Conservation (phyloP, 352 stramenopile species). For the Phytophthora lateralis region DNA sequence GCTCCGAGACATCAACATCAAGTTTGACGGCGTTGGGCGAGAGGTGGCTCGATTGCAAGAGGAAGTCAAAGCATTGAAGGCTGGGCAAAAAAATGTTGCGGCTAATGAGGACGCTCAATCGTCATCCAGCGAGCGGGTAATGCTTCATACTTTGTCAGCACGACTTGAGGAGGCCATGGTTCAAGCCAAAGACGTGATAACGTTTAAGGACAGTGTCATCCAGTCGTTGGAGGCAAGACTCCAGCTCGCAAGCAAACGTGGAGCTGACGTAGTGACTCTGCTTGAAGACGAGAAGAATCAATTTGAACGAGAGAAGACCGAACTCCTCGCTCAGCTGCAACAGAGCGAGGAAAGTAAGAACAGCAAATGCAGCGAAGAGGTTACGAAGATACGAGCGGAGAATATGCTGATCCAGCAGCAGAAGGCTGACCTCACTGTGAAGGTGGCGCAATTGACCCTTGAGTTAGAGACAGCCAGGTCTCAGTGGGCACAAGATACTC, state of each 20-base stretch:
- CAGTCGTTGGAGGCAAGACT: conserved; percentile 49
- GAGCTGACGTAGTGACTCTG: conserved; percentile 16
- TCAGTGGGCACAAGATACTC: conserved; percentile 30
- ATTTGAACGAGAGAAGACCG: conserved; percentile 27
- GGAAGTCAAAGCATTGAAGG: conserved; percentile 50
- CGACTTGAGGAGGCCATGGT: conserved; percentile 66
- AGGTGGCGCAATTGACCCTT: conserved; percentile 38
- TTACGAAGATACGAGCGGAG: conserved; percentile 17
- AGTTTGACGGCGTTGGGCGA: conserved; percentile 49
- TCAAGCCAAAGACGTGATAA: conserved; percentile 72
- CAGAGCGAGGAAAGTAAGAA: conserved; percentile 12
- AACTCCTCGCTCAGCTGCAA: conserved; percentile 31
- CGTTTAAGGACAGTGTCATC: conserved; percentile 70
- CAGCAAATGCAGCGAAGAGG: conserved; percentile 17
- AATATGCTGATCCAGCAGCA: conserved; percentile 32
- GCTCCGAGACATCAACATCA: conserved; percentile 43
- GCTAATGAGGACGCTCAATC: conserved; percentile 3
- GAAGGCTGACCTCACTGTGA: conserved; percentile 37
- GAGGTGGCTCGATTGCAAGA: conserved; percentile 53
- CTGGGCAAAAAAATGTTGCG: not conserved
- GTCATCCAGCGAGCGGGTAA: conserved; percentile 33
- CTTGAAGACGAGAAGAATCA: conserved; percentile 21
- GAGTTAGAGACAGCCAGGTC: conserved; percentile 35
- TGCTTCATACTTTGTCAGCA: conserved; percentile 63
- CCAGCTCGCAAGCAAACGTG: conserved; percentile 34